phyloP scores from a whole-genome alignment of 2,329 filamentous ascomycete species.

The Xylaria sp. region DNA sequence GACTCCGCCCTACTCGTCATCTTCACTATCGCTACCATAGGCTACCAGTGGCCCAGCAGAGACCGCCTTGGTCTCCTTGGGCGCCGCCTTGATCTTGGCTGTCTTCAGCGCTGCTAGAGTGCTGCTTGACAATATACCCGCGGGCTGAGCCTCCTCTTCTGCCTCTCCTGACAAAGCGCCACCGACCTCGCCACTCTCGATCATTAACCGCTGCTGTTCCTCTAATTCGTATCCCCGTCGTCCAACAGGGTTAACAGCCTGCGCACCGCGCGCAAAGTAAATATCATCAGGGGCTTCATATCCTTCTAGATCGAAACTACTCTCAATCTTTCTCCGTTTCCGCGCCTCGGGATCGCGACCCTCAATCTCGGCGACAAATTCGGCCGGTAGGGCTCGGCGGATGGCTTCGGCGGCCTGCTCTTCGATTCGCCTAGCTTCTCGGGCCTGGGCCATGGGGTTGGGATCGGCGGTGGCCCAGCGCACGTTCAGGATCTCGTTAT shows the following conservation, averaged over 20 bases:
- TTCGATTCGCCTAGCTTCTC: constrained; percentile 82
- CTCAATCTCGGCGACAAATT: constrained; percentile 90
- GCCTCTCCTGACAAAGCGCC: constrained; percentile 37
- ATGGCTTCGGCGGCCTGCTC: constrained; percentile 96
- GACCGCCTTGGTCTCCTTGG: constrained; percentile 48
- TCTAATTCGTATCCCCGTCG: constrained; percentile 58
- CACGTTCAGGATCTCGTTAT: constrained; percentile 90
- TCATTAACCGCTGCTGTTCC: constrained; percentile 54
- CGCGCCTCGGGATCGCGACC: constrained; percentile 80
- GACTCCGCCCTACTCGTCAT: constrained; percentile 26
- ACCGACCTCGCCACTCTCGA: constrained; percentile 50
- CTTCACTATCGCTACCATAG: constrained; percentile 88
- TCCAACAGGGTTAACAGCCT: constrained; percentile 56
- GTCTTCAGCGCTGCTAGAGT: constrained; percentile 73
- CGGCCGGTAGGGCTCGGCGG: constrained; percentile 75
- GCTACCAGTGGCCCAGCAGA: constrained; percentile 70
- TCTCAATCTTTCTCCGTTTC: constrained; percentile 86
- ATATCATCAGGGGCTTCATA: constrained; percentile 94
- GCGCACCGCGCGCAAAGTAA: constrained; percentile 78
- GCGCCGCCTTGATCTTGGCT: constrained; percentile 49
- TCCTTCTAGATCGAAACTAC: constrained; percentile 79
- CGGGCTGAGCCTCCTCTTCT: constrained; percentile 33
- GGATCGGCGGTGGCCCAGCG: constrained; percentile 96
- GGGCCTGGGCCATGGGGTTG: constrained; percentile 88
- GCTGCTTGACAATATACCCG: constrained; percentile 73